These are phyloP conservation scores for Delphinella strobiligena DNA, from an alignment of 2,329 filamentous ascomycete species.

Conservation along the genomic window DNA sequence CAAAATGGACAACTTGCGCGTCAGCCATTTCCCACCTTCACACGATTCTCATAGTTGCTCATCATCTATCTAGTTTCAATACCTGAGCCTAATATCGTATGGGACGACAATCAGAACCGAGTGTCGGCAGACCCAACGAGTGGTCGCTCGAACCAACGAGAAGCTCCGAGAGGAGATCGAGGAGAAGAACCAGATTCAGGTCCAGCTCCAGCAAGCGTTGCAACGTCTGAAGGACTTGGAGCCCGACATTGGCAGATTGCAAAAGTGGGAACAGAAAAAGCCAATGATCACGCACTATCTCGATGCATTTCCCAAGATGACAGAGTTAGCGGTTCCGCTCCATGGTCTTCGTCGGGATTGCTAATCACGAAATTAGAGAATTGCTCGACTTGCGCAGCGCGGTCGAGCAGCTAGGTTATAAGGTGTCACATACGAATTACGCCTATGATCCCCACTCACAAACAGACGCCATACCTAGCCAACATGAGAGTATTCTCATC, in stretches of 20 bases:
- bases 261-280: no score
- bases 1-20: slow-evolving; percentile 31
- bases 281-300: slow-evolving; percentile 27
- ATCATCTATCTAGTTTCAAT: slow-evolving; percentile 34
- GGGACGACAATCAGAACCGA: slow-evolving; percentile 15
- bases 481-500: no score
- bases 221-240: slow-evolving; percentile 13
- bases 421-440: no score
- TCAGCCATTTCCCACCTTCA: slow-evolving; percentile 12
- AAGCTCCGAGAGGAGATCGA: slow-evolving; percentile 13
- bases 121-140: slow-evolving; percentile 4
- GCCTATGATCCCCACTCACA: no score
- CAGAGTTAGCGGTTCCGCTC: slow-evolving; percentile 18
- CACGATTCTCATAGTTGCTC: neutral
- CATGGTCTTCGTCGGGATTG: no score
- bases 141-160: slow-evolving; percentile 14
- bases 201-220: slow-evolving; percentile 12
- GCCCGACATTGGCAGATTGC: no score
- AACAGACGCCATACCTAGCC: no score
- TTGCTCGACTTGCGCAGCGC: no score
- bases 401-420: no score
- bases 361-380: no score
- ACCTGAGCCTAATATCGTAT: slow-evolving; percentile 24
- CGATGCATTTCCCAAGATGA: slow-evolving; percentile 20
- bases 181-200: slow-evolving; percentile 16